Base-by-base conservation (phyloP, 345 rosid species). In the Pugionium cornutum region DNA sequence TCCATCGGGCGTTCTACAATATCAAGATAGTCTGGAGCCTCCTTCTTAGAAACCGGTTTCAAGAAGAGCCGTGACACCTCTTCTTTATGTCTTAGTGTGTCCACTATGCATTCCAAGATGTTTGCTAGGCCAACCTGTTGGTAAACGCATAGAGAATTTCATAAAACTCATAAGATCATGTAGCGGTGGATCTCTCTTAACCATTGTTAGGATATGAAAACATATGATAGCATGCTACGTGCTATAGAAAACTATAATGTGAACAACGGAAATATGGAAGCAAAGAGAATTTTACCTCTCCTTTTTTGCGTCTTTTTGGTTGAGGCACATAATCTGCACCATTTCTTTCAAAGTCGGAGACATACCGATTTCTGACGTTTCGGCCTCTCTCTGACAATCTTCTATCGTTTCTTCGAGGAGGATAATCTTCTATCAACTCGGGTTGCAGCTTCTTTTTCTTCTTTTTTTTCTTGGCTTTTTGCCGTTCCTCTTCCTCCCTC, bases 21-120 rank as follows among this genome's bases (percentile, higher is more conserved):
- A 33, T 86, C 70, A 32, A 75, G 78, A 78, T 90, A 94, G 75
- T 94, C 99, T 0, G 97, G 95, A 58, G 99, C 97, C 56, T 90
- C 97, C 75, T 94, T 94, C 83, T 75, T 88, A 1, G 92, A 36
- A 2, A 90, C 99, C 1, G 99, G 96, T 74, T 86, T 90, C 58
- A 90, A 64, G 81, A 94, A 94, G 59, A 94, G 92, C 66, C 79
- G 86, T 1, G 99, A 90, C 28, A 94, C 81, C 53, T 82, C 92
- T 28, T 71, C 74, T 57, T 78, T 80, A 30, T 58, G 79, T 66
- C 75, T 79, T 9, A 94, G 89, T 4, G 86, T 68, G 42, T 90
- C 97, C 33, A 86, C 92, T 53, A 94, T 84, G 50, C 50, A 57
- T 72, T 90, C 96, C 80, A 94, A 79, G 77, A 88, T 68, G 58